phyloP scores from a whole-genome alignment of 2,329 filamentous ascomycete genomes.

The Xylariaceae sp. region DNA sequence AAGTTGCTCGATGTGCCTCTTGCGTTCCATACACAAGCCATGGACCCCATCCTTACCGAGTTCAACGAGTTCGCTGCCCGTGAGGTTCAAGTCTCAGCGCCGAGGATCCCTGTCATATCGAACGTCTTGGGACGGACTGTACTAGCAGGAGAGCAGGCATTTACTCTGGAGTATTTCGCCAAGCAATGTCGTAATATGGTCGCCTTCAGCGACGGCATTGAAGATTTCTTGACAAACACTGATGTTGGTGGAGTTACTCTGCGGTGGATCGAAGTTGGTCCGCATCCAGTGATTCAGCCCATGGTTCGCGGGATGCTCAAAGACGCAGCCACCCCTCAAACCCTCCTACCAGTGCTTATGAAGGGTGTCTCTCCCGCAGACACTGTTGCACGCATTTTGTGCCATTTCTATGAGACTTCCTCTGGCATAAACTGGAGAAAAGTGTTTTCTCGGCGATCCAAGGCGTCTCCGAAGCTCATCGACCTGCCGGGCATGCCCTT shows the following conservation, averaged over 20 bases:
- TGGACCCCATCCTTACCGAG: slow-evolving; percentile 18
- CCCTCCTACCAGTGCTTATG: slow-evolving; percentile 4
- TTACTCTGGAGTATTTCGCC: slow-evolving; percentile 7
- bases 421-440: slow-evolving; percentile 1
- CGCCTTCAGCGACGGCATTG: slow-evolving; percentile 9
- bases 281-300: slow-evolving; percentile 9
- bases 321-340: too few species aligned
- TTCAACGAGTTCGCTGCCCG: slow-evolving; percentile 1
- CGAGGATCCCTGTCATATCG: slow-evolving; percentile 17
- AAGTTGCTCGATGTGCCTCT: slow-evolving; percentile 15
- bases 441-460: background rate
- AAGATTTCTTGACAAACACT: background rate
- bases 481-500: slow-evolving; percentile 2
- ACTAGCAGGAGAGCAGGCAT: slow-evolving; percentile 5
- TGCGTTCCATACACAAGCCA: slow-evolving; percentile 15
- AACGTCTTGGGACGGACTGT: slow-evolving; percentile 13
- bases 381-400: slow-evolving; percentile 6
- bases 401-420: slow-evolving; percentile 6
- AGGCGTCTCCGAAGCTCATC: background rate
- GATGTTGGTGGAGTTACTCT: background rate
- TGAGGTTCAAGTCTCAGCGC: slow-evolving; percentile 1
- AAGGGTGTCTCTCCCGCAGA: slow-evolving; percentile 4
- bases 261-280: slow-evolving; percentile 11
- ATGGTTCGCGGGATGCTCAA: slow-evolving; percentile 5
- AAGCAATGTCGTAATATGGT: slow-evolving; percentile 9